Base-by-base conservation (phyloP, 2,329 filamentous ascomycete species). In the Chrysosporium queenslandicum region DNA sequence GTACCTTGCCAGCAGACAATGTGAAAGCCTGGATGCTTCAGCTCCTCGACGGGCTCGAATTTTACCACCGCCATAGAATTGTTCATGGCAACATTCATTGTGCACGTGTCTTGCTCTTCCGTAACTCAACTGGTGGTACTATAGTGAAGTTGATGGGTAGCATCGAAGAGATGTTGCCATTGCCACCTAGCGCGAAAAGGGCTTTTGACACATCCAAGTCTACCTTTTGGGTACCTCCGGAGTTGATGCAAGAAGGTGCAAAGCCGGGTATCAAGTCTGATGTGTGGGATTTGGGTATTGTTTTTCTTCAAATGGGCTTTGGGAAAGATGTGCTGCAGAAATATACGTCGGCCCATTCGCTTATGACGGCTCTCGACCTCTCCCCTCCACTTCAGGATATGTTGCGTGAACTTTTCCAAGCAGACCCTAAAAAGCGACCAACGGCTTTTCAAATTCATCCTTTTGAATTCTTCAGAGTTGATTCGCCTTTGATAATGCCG, bases 271-370 rank as follows among this genome's bases (percentile, higher is more conserved):
- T 70, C 61, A 95, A 95, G 66, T 87, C 88, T 0, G 92, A 97
- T 65, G 80, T 97, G 7, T 98, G 92, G 92, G 87, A 96, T 59
- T 82, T 98, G 61, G 92, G 92, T 3, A 81, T 96, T 27, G 79
- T 96, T 4, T 86, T 96, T 60, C 69, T 95, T 36, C 91, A 98
- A 66, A 96, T 97, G 88, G 79, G 92, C 2, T 91, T 96, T 65
- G 92, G 92, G 1, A 75, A 88, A 30, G 81, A 88, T 58, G 79
- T 88, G 5, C 75, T 85, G 16, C 77, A 84, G 54, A 85, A 83
- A 54, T 91, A 92, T 66, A 82, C 83, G 14, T 94, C 88, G 0
- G 90, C 91, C 1, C 80, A 78, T 53, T 80, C 81, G 39, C 70
- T 95, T 48, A 82, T 87, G 64, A 81, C 84, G 11, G 81, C 81